phyloP scores from a whole-genome alignment of 2,329 filamentous ascomycete species.

The Aureobasidium sp. region DNA sequence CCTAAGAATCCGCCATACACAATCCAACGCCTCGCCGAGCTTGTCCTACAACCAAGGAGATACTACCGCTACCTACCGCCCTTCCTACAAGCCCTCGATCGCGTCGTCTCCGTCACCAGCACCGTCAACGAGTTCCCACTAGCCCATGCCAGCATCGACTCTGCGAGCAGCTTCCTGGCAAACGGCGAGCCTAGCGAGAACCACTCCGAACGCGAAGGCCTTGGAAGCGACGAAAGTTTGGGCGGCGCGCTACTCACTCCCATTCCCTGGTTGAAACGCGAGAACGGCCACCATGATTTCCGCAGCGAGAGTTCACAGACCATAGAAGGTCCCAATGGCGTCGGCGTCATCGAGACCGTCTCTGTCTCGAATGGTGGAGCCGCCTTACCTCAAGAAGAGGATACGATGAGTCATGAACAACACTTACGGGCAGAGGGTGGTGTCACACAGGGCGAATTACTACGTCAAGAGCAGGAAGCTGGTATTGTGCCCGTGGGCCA shows the following conservation, averaged over 20 bases:
- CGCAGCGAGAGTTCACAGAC: conserved; percentile 70
- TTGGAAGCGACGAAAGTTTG: conserved; percentile 80
- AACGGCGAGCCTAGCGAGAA: conserved; percentile 54
- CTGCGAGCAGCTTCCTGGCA: conserved; percentile 31
- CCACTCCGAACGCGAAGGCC: conserved; percentile 36
- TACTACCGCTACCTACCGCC: conserved; percentile 77
- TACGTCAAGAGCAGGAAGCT: conserved; percentile 78
- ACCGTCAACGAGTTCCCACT: conserved; percentile 74
- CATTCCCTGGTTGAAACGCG: conserved; percentile 68
- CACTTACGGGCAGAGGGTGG: conserved; percentile 37
- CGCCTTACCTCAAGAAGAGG: conserved; percentile 16
- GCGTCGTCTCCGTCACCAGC: conserved; percentile 84
- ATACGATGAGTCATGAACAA: conserved; percentile 15
- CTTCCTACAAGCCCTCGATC: conserved; percentile 84
- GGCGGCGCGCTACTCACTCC: conserved; percentile 88
- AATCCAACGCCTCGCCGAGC: conserved; percentile 82
- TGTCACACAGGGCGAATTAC: conserved; percentile 73
- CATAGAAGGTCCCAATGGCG: conserved; percentile 70
- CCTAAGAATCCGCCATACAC: conserved; percentile 75
- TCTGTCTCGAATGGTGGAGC: conserved; percentile 61
- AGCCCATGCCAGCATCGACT: conserved; percentile 46
- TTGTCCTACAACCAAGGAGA: conserved; percentile 63
- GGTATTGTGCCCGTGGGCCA: conserved; percentile 66
- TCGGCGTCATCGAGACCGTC: conserved; percentile 72
- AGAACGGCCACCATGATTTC: conserved; percentile 39